Evolutionary conservation across 164 flowering plant species (phyloP), one percentile per base, ranked within the genome.

Genomic region (Chloranthus sessilifolius): DNA sequence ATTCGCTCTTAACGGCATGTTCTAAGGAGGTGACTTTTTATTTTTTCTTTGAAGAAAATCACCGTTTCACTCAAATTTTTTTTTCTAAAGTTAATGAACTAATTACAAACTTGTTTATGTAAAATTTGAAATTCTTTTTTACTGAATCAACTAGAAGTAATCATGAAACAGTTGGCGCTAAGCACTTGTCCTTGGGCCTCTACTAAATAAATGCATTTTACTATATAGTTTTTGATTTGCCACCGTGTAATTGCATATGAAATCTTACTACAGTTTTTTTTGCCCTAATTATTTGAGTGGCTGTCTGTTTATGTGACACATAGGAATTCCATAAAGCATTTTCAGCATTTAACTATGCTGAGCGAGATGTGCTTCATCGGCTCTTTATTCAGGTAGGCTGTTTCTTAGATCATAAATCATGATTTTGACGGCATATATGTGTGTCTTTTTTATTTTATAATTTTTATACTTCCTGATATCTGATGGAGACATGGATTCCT

Each of bases 1-100:
- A 71, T 14, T 69, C 84, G 60, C 60, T 83, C 16, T 72, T 80
- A 41, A 76, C 76, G 12, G 47, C 82, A 7, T 78, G 84, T 60
- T 66, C 86, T 2, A 67, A 62, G 38, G 72, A 83, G 79, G 84
- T 82, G 27, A 52, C 29, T 24, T 6, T 25, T 11, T 6, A 3
- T 3, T 20, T 27, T 42, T n/a, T 42, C 1, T 6, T 19, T 42
- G 24, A 24, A 1, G 8, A 4, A 9, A 42, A 19, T n/a, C 10
- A 3, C 12, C 23, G 43, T 20, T 5, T 15, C 10, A 35, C 20
- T 7, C 10, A 22, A 4, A 0, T n/a, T 21, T 19, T 7, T 14
- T 33, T 14, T 16, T 15, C 12, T 35, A 2, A n/a, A 4, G n/a
- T n/a, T n/a, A n/a, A n/a, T n/a, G n/a, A n/a, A n/a, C n/a, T n/a